Conservation (phyloP, 192 early-diverging fungal genomes). For the Radiomyces spectabilis region DNA sequence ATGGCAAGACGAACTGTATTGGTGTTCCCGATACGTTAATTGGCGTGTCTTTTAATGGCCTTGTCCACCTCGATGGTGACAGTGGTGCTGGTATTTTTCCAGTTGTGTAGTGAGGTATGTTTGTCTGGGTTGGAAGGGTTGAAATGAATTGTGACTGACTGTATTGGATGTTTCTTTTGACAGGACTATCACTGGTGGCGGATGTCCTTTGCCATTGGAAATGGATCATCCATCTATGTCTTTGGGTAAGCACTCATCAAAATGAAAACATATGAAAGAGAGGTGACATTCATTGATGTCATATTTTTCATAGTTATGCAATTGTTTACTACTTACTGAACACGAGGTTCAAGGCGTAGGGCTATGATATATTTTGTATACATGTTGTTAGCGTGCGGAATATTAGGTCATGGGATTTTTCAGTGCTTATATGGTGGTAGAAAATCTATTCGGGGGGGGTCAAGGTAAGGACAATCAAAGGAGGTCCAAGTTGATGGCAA, state of each 20-base stretch:
- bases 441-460: conserved; percentile 73
- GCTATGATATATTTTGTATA: conserved; percentile 72
- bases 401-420: conserved; percentile 68
- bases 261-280: background rate
- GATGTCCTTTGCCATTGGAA: conserved; percentile 76
- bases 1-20: conserved; percentile 57
- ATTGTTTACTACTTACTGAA: conserved; percentile 53
- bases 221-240: conserved; percentile 37
- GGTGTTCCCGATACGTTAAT: conserved; percentile 52
- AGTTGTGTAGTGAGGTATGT: conserved; percentile 51
- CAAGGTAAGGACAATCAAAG: conserved; percentile 49
- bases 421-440: conserved; percentile 60
- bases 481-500: too few species aligned
- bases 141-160: background rate
- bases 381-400: conserved; percentile 54
- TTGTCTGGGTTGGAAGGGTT: too few species aligned
- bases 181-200: conserved; percentile 89
- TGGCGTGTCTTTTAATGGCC: conserved; percentile 53
- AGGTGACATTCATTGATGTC: background rate
- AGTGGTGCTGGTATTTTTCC: conserved; percentile 62
- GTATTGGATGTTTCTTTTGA: conserved; percentile 7
- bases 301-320: conserved; percentile 50
- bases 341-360: conserved; percentile 55
- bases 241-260: conserved; percentile 28
- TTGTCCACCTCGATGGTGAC: conserved; percentile 53